Conservation (phyloP, 2,329 filamentous ascomycete genomes). For the Apiospora saccharicola region DNA sequence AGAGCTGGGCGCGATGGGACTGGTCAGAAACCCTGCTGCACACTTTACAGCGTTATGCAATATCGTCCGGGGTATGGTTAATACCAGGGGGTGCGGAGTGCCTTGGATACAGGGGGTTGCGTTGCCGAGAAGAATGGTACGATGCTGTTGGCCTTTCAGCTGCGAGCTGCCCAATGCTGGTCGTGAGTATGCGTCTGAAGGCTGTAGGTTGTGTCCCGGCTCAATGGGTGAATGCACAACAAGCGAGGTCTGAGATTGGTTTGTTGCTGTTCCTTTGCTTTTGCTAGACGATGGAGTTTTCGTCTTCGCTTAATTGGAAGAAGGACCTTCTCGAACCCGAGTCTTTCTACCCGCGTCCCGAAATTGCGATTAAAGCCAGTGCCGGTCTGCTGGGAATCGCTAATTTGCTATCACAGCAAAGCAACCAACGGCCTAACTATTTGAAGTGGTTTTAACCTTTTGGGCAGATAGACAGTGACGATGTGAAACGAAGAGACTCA, state of each 20-base stretch:
- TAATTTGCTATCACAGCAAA: slow-evolving; percentile 1
- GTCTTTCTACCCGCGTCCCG: slow-evolving; percentile 14
- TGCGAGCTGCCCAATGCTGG: slow-evolving; percentile 26
- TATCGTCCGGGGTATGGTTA: slow-evolving; percentile 31
- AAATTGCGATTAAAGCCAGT: slow-evolving; percentile 22
- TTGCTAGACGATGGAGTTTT: not conserved
- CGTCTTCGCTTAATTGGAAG: slow-evolving; percentile 8
- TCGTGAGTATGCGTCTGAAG: slow-evolving; percentile 17
- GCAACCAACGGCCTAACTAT: slow-evolving; percentile 14
- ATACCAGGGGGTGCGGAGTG: slow-evolving; percentile 27
- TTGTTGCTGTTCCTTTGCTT: slow-evolving; percentile 1
- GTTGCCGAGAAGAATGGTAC: slow-evolving; percentile 24
- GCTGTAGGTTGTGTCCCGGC: slow-evolving; percentile 31
- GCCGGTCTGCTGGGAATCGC: slow-evolving; percentile 11
- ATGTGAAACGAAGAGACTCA: not conserved
- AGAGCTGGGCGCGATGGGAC: slow-evolving; percentile 38
- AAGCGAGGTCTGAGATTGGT: slow-evolving; percentile 24
- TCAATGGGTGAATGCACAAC: slow-evolving; percentile 35
- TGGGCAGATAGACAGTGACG: not conserved
- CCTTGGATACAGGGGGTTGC: slow-evolving; percentile 23
- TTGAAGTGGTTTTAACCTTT: not conserved
- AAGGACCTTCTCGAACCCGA: not conserved
- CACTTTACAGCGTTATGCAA: slow-evolving; percentile 43
- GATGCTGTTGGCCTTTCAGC: slow-evolving; percentile 23
- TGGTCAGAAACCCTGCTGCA: slow-evolving; percentile 37